Base-by-base conservation (phyloP, 768 basidiomycete genomes). In the Megacollybia marginata region DNA sequence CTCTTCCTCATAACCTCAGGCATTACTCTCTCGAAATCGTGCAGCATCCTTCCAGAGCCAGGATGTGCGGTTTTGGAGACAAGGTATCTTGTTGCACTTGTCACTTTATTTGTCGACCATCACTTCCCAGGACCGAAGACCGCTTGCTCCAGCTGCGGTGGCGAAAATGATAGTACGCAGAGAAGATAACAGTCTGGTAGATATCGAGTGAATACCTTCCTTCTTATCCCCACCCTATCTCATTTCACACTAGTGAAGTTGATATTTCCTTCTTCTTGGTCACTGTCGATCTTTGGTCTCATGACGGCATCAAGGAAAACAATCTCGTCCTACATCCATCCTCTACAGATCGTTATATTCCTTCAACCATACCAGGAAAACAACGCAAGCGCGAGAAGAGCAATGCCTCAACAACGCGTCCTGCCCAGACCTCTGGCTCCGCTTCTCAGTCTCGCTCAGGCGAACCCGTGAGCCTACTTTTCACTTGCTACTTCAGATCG, bases 11-110 rank as follows among this genome's bases (percentile, higher is more conserved):
- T 52, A 19, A 49, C 46, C 47, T 54, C 49, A 92, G 90, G 61
- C 74, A 86, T 62, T 94, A 94, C 65, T 80, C 83, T 12, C 76
- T 95, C 38, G 84, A 90, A 55, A 79, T 94, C 58, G 78, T 89
- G 3, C 94, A 96, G 63, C 81, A 94, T 57, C 93, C 94, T 36
- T 66, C 89, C 44, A 81, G 93, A 40, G 94, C 93, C 45, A 80
- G 93, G 55, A 94, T 94, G 85, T 95, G 93, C 64, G 94, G 94
- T 10, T 94, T 95, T 65, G 93, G 93, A 42, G 92, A 96, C 73
- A 95, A 94, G 75, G 92, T 92, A 57, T 52, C 61, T 56, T 48
- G 35, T 36, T 15, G 54, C 33, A 50, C 43, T 28, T 47, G 19
- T 45, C 46, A 49, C 54, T 57, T 53, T 55, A 54, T 35, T 56